Evolutionary conservation across 1,284 basidiomycete species (phyloP), one percentile per base, ranked within the genome.

Genomic region (Earliella scabrosa): DNA sequence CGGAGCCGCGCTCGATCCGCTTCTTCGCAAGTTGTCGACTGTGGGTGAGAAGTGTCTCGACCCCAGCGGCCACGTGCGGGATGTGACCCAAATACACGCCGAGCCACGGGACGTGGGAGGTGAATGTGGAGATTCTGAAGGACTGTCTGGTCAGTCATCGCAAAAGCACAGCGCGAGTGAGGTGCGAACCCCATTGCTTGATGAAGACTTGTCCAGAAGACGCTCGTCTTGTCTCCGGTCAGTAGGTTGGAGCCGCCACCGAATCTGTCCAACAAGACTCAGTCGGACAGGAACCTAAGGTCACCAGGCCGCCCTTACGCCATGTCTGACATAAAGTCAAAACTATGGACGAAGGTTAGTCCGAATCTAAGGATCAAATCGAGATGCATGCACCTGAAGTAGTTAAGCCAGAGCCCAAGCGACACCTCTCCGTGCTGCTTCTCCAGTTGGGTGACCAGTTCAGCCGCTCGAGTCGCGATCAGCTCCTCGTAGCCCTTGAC

Each of bases 261-360:
- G 34, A 67, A 67, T 4, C 55, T 57, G 41, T 24, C 20, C 16
- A 38, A 32, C 35, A 16, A 5, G 29, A 31, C 13, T 36, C 8
- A 16, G 4, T n/a, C 3, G 2, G 13, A n/a, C 3, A 35, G 31
- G 13, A 9, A 4, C 21, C 16, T 16, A 16, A 43, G 10, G 27
- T 7, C 11, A 16, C n/a, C 4, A 7, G 8, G 7, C 11, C 9
- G 16, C 9, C 52, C 63, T 16, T 29, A 64, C 66, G 61, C 65
- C 60, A 68, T 59, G 36, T 69, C 68, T 18, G 59, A 56, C 67
- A 69, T 68, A 38, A 69, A 61, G 51, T 69, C 68, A 44, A 51
- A 59, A 6, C 54, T 48, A 21, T 11, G 9, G 9, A 18, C 9
- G 21, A 3, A 9, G n/a, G 13, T 20, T 13, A 21, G 27, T 16